A percentile compares a stretch with the other conserved stretches of the same genome.
Evolutionary conservation across 208 protist genomes (phyloP).

Genomic region (Sergeia podlipaevii): DNA sequence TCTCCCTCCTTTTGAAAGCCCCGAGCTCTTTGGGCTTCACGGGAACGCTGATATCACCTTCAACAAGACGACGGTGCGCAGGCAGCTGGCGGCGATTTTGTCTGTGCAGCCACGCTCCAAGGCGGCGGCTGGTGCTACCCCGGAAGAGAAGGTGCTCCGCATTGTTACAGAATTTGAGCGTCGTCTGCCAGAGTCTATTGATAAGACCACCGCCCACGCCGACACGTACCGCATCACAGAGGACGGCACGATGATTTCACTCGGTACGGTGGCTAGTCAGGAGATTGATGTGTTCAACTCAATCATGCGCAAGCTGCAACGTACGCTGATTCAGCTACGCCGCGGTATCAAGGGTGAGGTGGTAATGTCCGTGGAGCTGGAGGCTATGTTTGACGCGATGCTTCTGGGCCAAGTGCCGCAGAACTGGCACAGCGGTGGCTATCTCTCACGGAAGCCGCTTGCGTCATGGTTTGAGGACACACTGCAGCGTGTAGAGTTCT

Average conservation of each 20-base stretch:
- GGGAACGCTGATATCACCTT: slow-evolving; percentile 94
- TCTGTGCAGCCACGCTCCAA: slow-evolving; percentile 89
- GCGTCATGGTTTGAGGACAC: slow-evolving; percentile 96
- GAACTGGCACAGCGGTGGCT: slow-evolving; percentile 86
- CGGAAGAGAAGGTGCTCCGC: slow-evolving; percentile 78
- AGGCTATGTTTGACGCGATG: slow-evolving; percentile 90
- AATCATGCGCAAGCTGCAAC: slow-evolving; percentile 69
- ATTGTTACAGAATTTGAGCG: slow-evolving; percentile 77
- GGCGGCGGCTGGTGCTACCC: slow-evolving; percentile 27
- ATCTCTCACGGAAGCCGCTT: slow-evolving; percentile 96
- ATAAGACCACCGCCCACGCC: slow-evolving; percentile 67
- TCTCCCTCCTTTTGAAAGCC: slow-evolving; percentile 91
- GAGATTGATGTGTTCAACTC: slow-evolving; percentile 91
- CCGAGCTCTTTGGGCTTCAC: slow-evolving; percentile 95
- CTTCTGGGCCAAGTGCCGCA: slow-evolving; percentile 92
- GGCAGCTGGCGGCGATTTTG: slow-evolving; percentile 84
- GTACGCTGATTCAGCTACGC: slow-evolving; percentile 63
- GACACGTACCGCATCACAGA: slow-evolving; percentile 87
- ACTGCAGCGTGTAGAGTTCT: slow-evolving; percentile 90
- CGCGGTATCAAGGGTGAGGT: slow-evolving; percentile 91
- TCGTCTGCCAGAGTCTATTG: slow-evolving; percentile 75
- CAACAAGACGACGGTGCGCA: slow-evolving; percentile 85
- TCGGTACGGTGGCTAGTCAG: slow-evolving; percentile 87
- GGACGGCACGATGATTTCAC: slow-evolving; percentile 86
- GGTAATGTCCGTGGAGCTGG: slow-evolving; percentile 87